phyloP scores from a whole-genome alignment of 1,284 basidiomycete genomes.

The Flammula alnicola region DNA sequence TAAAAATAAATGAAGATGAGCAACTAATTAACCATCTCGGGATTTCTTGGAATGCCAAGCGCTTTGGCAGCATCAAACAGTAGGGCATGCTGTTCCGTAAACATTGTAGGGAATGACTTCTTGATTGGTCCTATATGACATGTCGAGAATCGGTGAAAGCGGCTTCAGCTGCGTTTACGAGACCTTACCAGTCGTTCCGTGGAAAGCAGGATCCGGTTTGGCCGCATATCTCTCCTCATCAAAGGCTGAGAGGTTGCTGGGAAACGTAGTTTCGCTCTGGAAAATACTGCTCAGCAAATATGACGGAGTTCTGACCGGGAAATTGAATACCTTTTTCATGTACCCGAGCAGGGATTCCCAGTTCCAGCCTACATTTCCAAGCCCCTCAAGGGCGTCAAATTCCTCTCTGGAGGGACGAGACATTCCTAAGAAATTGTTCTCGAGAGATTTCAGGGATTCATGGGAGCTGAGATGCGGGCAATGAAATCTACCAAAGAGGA shows the following conservation, averaged over 20 bases:
- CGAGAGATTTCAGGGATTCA: neutral
- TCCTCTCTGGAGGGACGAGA: conserved; percentile 15
- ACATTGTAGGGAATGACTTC: conserved; percentile 17
- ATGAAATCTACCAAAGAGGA: conserved; percentile 8
- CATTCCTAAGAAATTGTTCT: conserved; percentile 18
- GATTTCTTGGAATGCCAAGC: conserved; percentile 16
- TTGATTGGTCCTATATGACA: conserved; percentile 8
- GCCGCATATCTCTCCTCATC: conserved; percentile 45
- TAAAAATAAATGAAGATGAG: neutral
- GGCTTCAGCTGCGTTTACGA: neutral
- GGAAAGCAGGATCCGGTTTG: conserved; percentile 51
- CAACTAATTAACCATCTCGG: conserved; percentile 8
- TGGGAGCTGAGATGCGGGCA: no score
- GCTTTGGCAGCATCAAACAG: conserved; percentile 18
- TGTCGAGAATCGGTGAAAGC: neutral
- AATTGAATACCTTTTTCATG: conserved; percentile 46
- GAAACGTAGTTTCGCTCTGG: conserved; percentile 48
- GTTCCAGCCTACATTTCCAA: conserved; percentile 43
- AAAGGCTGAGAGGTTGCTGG: conserved; percentile 37
- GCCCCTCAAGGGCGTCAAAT: conserved; percentile 13
- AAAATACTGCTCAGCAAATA: neutral
- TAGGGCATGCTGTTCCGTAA: conserved; percentile 9
- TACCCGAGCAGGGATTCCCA: conserved; percentile 55
- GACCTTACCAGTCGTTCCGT: conserved; percentile 24
- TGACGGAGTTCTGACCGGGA: neutral